Conservation (phyloP, 352 stramenopile genomes). For the Phytophthora chlamydospora region DNA sequence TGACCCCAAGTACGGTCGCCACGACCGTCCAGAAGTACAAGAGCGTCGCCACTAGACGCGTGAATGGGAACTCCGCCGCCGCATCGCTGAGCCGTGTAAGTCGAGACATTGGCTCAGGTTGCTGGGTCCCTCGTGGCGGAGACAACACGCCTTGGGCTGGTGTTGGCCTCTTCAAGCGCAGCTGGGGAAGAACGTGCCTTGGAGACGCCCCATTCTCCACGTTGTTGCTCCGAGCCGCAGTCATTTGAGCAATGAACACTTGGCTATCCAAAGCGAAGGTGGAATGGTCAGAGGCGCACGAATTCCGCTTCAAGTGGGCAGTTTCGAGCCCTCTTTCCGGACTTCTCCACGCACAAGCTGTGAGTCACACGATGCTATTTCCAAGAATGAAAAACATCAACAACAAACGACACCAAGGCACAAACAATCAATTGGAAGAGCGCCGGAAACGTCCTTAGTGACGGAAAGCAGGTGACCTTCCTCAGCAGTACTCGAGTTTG, state of each 20-base stretch:
- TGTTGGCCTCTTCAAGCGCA: constrained; percentile 16
- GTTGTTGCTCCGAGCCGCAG: not conserved
- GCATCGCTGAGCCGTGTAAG: constrained; percentile 12
- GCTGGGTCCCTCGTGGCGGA: constrained; percentile 15
- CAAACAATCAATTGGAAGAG: no score
- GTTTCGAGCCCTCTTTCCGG: constrained; percentile 15
- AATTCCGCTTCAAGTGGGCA: constrained; percentile 4
- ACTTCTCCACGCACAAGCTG: constrained; percentile 7
- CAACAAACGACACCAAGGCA: no score
- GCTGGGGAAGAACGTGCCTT: constrained; percentile 23
- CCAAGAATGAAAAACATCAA: constrained; percentile 9
- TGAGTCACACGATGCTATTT: constrained; percentile 31
- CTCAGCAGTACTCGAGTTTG: constrained; percentile 53
- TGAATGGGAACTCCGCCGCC: constrained; percentile 23
- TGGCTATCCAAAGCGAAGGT: not conserved
- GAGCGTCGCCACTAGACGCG: constrained; percentile 41
- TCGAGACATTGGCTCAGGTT: not conserved
- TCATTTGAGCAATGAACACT: constrained; percentile 14
- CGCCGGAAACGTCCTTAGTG: not conserved
- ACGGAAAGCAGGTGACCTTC: constrained; percentile 10
- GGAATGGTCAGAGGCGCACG: not conserved
- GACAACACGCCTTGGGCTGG: constrained; percentile 26
- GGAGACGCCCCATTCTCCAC: constrained; percentile 6
- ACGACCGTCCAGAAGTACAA: constrained; percentile 66
- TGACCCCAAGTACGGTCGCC: constrained; percentile 54